Base-by-base conservation (phyloP, 768 basidiomycete genomes). In the Phlegmacium glaucopus region DNA sequence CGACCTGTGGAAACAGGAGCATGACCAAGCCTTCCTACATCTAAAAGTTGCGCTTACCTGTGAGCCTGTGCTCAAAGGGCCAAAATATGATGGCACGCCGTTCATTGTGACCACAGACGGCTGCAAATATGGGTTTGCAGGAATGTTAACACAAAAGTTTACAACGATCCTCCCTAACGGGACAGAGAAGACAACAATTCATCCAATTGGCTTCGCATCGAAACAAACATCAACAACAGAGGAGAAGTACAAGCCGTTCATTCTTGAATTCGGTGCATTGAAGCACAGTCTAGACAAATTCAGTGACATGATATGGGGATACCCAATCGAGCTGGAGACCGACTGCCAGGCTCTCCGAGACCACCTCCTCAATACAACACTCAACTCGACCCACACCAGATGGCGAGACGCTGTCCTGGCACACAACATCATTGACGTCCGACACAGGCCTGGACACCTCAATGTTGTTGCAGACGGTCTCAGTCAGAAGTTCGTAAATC, bases 301-400 rank as follows among this genome's bases (percentile, higher is more conserved):
- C 45, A 42, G 54, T 1, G 54, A 68, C 41, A 58, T 55, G 0
- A 53, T 65, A 0, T 66, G 52, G 39, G 61, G 65, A 0, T 66
- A 54, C 26, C 67, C 64, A 1, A 43, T 72, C 0, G 60, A 69
- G 36, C 38, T 72, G 11, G 61, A 66, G 42, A 72, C 67, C 0
- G 70, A 72, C 51, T 71, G 69, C 48, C 58, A 65, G 29, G 68
- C 68, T 1, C 54, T 72, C 1, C 41, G 61, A 6, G 66, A 71
- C 40, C 35, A 61, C 2, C 51, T 73, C 0, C 4, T 55, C 1
- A 66, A 34, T 38, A 11, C 5, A 18, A 59, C 45, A 25, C 53
- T 66, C 9, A 62, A 48, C 28, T 50, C 60, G 1, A 61, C 63
- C 10, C 70, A 70, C 46, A 61, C 64, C 5, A 47, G 64, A 1